Conservation (phyloP, 179 eudicot genomes). For the Beta corolliflora region DNA sequence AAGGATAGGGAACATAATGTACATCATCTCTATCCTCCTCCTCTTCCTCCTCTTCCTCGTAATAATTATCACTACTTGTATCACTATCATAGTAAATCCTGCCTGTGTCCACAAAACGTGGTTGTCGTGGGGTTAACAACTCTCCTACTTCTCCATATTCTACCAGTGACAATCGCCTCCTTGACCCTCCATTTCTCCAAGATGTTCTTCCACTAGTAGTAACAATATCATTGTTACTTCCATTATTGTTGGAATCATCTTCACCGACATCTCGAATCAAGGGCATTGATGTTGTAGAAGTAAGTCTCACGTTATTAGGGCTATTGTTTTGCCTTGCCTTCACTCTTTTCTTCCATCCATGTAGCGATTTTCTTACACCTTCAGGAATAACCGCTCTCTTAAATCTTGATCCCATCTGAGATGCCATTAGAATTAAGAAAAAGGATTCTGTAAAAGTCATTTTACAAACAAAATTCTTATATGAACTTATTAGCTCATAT, state of each 20-base stretch:
- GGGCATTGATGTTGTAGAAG: conserved; percentile 26
- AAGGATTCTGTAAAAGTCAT: not conserved
- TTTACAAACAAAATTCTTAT: not conserved
- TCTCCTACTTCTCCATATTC: conserved; percentile 11
- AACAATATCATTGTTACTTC: not conserved
- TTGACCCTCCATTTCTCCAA: not conserved
- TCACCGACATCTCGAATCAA: not conserved
- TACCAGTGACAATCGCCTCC: conserved; percentile 10
- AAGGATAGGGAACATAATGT: conserved; percentile 17
- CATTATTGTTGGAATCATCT: not conserved
- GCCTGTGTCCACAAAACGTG: not conserved
- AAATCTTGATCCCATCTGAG: conserved; percentile 73
- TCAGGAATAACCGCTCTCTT: conserved; percentile 57
- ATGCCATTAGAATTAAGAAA: too few relatives aligned
- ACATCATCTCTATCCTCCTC: not conserved
- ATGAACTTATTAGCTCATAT: not conserved
- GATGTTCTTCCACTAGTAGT: conserved; percentile 12
- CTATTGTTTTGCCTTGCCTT: conserved; percentile 30
- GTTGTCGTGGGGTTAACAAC: not conserved
- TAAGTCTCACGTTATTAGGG: not conserved
- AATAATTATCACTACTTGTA: conserved; percentile 2
- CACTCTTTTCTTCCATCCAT: conserved; percentile 60
- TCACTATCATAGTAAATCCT: conserved; percentile 2
- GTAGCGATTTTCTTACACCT: conserved; percentile 54
- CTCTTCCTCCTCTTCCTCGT: conserved; percentile 3